phyloP scores from a whole-genome alignment of 2,329 filamentous ascomycete genomes.

The Trichophyton mentagrophytes region DNA sequence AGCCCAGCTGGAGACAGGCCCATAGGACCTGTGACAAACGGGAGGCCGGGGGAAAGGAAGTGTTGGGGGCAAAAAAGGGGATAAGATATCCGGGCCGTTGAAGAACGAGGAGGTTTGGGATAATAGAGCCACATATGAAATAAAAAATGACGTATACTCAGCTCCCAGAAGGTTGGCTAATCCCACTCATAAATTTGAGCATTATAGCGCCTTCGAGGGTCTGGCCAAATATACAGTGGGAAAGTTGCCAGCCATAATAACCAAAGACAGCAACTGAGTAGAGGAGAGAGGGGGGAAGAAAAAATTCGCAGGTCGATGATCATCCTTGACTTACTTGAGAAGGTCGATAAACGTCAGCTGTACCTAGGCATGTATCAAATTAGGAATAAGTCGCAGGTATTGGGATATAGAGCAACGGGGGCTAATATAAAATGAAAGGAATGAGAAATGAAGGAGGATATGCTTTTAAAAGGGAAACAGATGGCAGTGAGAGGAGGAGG shows the following conservation, averaged over 20 bases:
- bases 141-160: neutral
- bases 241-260: neutral
- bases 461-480: neutral
- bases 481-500: slow-evolving; percentile 5
- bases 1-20: too few relatives aligned
- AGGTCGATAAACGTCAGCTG: slow-evolving; percentile 38
- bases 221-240: slow-evolving; percentile 9
- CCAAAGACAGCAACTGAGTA: neutral
- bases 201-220: slow-evolving; percentile 7
- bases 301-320: slow-evolving; percentile 5
- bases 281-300: slow-evolving; percentile 6
- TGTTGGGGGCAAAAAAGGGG: neutral
- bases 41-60: neutral
- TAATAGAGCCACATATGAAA: neutral
- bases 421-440: slow-evolving; percentile 4
- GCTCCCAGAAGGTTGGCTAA: neutral
- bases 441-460: slow-evolving; percentile 1
- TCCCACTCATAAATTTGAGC: neutral
- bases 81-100: neutral
- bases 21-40: neutral
- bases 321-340: slow-evolving; percentile 31
- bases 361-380: slow-evolving; percentile 15
- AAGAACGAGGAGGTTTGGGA: neutral
- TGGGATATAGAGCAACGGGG: neutral
- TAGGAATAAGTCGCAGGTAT: slow-evolving; percentile 15